Percentiles rank a stretch among this genome's conserved stretches.
Conservation (phyloP, 345 rosid species). For the Gossypioides kirkii region DNA sequence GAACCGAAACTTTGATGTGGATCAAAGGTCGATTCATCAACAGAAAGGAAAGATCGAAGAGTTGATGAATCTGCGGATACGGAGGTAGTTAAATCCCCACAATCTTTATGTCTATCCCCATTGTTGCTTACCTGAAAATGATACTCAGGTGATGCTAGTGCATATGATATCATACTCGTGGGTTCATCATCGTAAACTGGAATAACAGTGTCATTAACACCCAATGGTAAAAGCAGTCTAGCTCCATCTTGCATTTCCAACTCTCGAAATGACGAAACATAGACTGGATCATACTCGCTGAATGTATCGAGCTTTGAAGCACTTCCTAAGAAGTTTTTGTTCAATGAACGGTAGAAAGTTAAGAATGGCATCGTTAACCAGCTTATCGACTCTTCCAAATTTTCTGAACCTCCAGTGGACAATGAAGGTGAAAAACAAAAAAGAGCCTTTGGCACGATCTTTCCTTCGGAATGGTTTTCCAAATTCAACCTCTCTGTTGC, state of each 20-base stretch:
- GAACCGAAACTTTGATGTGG: slow-evolving; percentile 52
- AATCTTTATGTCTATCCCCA: slow-evolving; percentile 28
- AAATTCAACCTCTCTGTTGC: slow-evolving; percentile 10
- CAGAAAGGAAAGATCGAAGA: slow-evolving; percentile 34
- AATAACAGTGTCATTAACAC: slow-evolving; percentile 64
- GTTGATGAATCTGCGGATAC: slow-evolving; percentile 36
- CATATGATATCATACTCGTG: slow-evolving; percentile 84
- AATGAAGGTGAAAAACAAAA: slow-evolving; percentile 36
- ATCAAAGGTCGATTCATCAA: slow-evolving; percentile 47
- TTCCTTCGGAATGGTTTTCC: slow-evolving; percentile 34
- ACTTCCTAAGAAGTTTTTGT: slow-evolving; percentile 54
- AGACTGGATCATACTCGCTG: slow-evolving; percentile 62
- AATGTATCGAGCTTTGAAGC: slow-evolving; percentile 65
- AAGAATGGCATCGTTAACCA: slow-evolving; percentile 68
- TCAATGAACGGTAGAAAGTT: slow-evolving; percentile 65
- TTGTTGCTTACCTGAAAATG: slow-evolving; percentile 49
- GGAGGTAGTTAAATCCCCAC: slow-evolving; percentile 39
- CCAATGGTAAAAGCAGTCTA: slow-evolving; percentile 67
- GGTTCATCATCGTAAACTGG: slow-evolving; percentile 95
- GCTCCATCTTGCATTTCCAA: slow-evolving; percentile 62
- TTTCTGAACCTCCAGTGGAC: slow-evolving; percentile 42
- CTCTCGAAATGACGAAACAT: slow-evolving; percentile 60
- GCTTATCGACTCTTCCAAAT: slow-evolving; percentile 45
- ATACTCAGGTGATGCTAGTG: slow-evolving; percentile 61
- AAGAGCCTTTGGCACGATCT: slow-evolving; percentile 33